These are phyloP conservation scores for Penicillium cosmopolitanum DNA, from an alignment of 495 filamentous ascomycete genomes.

Conservation along the genomic window DNA sequence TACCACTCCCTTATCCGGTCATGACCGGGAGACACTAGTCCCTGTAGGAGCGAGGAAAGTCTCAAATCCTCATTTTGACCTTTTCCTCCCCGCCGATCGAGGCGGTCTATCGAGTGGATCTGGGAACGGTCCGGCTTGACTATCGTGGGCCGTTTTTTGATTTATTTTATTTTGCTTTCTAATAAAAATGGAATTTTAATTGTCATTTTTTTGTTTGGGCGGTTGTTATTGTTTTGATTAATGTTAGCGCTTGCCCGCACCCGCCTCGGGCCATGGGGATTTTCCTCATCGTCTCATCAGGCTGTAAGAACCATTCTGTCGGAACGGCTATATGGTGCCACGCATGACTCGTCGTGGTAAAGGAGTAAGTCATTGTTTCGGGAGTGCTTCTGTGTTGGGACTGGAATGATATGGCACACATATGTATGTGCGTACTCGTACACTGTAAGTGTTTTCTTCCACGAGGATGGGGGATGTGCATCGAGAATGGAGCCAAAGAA, in stretches of 20 bases:
- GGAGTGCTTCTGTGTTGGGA: slow-evolving; percentile 10
- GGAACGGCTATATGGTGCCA: slow-evolving; percentile 2
- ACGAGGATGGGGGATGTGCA: background rate
- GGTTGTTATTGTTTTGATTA: background rate
- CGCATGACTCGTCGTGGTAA: slow-evolving; percentile 11
- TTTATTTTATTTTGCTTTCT: slow-evolving; percentile 4
- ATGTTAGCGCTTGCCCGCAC: background rate
- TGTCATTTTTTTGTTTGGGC: background rate
- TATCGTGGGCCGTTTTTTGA: slow-evolving; percentile 21
- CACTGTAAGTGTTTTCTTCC: background rate
- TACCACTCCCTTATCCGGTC: background rate
- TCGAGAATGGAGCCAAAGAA: slow-evolving; percentile 3
- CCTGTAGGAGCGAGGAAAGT: background rate
- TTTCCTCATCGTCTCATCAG: slow-evolving; percentile 1
- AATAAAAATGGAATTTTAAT: slow-evolving; percentile 3
- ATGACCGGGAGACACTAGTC: slow-evolving; percentile 5
- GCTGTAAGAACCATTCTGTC: slow-evolving; percentile 8
- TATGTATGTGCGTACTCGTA: background rate
- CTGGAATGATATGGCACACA: background rate
- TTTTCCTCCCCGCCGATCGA: slow-evolving; percentile 29
- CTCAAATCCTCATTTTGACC: background rate
- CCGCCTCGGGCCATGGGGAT: background rate
- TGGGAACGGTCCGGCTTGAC: slow-evolving; percentile 32
- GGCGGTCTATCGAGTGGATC: slow-evolving; percentile 29
- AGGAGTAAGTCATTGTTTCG: slow-evolving; percentile 8